Evolutionary conservation across 441 rosid species (phyloP).

Genomic region (Erodium texanum): DNA sequence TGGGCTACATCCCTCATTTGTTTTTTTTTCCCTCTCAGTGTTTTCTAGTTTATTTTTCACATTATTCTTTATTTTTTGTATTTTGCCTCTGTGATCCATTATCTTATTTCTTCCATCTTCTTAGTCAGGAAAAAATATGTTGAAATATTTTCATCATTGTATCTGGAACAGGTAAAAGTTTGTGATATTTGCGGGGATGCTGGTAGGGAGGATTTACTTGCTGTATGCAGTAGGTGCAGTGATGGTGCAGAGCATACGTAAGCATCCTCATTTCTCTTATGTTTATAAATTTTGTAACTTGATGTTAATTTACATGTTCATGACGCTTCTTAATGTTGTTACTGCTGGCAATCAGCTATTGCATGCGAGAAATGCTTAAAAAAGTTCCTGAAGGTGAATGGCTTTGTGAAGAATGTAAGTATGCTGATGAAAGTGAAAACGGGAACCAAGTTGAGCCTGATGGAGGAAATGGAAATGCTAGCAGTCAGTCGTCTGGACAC

Average conservation of each 20-base stretch:
- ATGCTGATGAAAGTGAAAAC: slow-evolving; percentile 55
- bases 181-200: slow-evolving; percentile 99
- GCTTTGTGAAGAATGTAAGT: slow-evolving; percentile 96
- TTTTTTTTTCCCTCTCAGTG: not conserved
- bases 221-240: slow-evolving; percentile 78
- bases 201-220: slow-evolving; percentile 92
- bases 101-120: not conserved
- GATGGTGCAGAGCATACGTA: slow-evolving; percentile 99
- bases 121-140: slow-evolving; percentile 1
- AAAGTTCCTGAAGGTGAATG: slow-evolving; percentile 85
- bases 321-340: slow-evolving; percentile 5
- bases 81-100: slow-evolving; percentile 6
- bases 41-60: not conserved
- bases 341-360: slow-evolving; percentile 53
- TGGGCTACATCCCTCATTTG: not conserved
- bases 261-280: slow-evolving; percentile 24
- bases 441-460: slow-evolving; percentile 59
- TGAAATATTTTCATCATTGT: slow-evolving; percentile 18
- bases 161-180: slow-evolving; percentile 70
- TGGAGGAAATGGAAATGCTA: slow-evolving; percentile 10
- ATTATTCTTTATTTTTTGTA: not conserved
- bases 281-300: slow-evolving; percentile 12
- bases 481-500: slow-evolving; percentile 5
- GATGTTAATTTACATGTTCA: slow-evolving; percentile 5
- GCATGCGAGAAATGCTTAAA: slow-evolving; percentile 87